Base-by-base conservation (phyloP, 2,329 filamentous ascomycete genomes). In the Aspergillus alliaceus region DNA sequence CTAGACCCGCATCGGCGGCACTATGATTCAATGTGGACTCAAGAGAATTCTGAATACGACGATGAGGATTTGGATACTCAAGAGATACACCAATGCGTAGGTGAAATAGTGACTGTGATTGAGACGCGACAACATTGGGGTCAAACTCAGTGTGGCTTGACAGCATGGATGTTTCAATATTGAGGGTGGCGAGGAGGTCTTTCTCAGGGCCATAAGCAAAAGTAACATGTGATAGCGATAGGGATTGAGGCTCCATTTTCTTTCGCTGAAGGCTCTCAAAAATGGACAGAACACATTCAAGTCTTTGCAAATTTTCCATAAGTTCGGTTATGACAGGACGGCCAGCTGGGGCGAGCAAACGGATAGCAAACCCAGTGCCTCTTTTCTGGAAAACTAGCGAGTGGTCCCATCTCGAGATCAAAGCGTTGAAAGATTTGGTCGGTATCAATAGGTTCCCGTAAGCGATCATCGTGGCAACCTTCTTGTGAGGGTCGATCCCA, bases 21-120 rank as follows among this genome's bases (percentile, higher is more conserved):
- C 63, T 57, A 24, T 66, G 63, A 50, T 77, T 78, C 46, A 77
- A 60, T 46, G 66, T 69, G 49, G 70, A 66, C 2, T 71, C 69
- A 12, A 78, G 64, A n/a, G 75, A 62, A 49, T 73, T 71, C 59
- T 71, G 72, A 48, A 78, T 74, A 27, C 75, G 73, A 42, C 74
- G 72, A 62, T 77, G 75, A 42, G 74, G 75, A 50, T 72, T 77
- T 24, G 66, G 61, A 31, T 57, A 58, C 57, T 72, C 65, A 54
- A 78, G 75, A 15, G 60, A 64, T 39, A 78, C 70, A 22, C 65
- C 66, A 40, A 77, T 58, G 11, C 58, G 66, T 32, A 71, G 52
- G 9, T 56, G 59, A 58, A 70, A 73, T 31, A 73, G 56, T 3
- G 65, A 61, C 46, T 66, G 62, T 11, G 59, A 50, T 44, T 63